These are phyloP conservation scores for Talaromyces marneffei DNA, from an alignment of 2,329 filamentous ascomycete genomes.

Conservation along the genomic window DNA sequence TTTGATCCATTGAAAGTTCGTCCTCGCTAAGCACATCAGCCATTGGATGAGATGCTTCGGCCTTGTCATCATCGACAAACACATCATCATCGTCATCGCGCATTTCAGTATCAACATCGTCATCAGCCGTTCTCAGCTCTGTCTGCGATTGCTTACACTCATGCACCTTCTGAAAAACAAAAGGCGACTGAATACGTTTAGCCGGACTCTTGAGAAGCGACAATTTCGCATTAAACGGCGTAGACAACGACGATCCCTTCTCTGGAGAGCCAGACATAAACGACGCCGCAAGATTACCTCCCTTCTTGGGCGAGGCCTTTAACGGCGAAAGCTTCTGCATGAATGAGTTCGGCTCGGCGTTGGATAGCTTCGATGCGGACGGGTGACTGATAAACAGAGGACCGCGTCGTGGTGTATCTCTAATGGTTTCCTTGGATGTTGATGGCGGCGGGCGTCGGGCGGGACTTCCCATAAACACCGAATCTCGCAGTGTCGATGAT, in stretches of 20 bases:
- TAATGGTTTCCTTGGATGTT: conserved; percentile 39
- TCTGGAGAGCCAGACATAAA: conserved; percentile 29
- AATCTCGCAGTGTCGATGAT: conserved; percentile 28
- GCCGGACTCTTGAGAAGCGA: conserved; percentile 42
- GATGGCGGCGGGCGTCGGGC: conserved; percentile 41
- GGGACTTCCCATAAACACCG: conserved; percentile 38
- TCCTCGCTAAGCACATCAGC: conserved; percentile 17
- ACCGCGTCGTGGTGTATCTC: conserved; percentile 36
- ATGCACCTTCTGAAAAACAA: conserved; percentile 25
- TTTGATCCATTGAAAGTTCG: conserved; percentile 4
- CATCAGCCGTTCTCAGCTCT: not conserved
- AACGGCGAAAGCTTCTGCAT: conserved; percentile 32
- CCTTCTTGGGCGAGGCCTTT: conserved; percentile 41
- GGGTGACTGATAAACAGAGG: conserved; percentile 23
- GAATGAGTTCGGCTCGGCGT: conserved; percentile 23
- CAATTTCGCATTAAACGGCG: conserved; percentile 30
- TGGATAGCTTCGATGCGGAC: conserved; percentile 14
- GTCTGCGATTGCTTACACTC: not conserved
- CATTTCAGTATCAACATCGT: conserved; percentile 8
- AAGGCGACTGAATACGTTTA: conserved; percentile 36
- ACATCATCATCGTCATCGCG: conserved; percentile 3
- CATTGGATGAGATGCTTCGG: not conserved
- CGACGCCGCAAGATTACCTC: conserved; percentile 29
- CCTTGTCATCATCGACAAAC: not conserved
- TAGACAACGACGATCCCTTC: conserved; percentile 24